phyloP scores from a whole-genome alignment of 208 protist species.

The Trypanosoma platydactyli region DNA sequence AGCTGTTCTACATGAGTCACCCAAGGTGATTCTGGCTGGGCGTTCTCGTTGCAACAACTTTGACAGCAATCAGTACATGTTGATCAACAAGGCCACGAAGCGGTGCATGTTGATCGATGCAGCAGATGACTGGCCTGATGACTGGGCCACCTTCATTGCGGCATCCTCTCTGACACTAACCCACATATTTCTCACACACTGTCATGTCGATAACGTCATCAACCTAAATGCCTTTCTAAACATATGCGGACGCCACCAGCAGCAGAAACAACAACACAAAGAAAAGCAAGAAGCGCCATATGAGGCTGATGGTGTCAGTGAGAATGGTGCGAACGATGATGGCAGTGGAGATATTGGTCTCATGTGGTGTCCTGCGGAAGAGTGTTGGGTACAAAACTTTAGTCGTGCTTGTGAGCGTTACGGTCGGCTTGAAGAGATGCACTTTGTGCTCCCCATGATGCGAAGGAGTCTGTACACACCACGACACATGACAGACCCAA shows the following conservation, averaged over 20 bases:
- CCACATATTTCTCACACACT: slow-evolving; percentile 88
- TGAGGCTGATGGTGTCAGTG: not conserved
- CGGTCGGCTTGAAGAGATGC: slow-evolving; percentile 63
- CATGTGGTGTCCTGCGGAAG: slow-evolving; percentile 80
- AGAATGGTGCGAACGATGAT: slow-evolving; percentile 5
- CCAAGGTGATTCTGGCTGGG: slow-evolving; percentile 71
- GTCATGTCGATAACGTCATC: slow-evolving; percentile 87
- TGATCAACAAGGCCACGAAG: slow-evolving; percentile 68
- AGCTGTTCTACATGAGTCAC: slow-evolving; percentile 79
- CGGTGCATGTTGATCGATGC: slow-evolving; percentile 85
- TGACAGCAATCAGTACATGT: slow-evolving; percentile 81
- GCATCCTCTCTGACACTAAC: slow-evolving; percentile 57
- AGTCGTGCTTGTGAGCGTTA: slow-evolving; percentile 80
- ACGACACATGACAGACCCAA: slow-evolving; percentile 15
- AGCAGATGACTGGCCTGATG: slow-evolving; percentile 89
- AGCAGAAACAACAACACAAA: slow-evolving; percentile 3
- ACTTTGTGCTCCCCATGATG: slow-evolving; percentile 60
- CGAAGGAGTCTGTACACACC: slow-evolving; percentile 60
- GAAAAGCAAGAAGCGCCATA: slow-evolving; percentile 31
- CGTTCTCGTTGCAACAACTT: slow-evolving; percentile 86
- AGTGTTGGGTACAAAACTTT: slow-evolving; percentile 81
- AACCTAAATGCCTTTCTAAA: slow-evolving; percentile 74
- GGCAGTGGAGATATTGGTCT: slow-evolving; percentile 41
- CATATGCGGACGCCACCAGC: slow-evolving; percentile 47
- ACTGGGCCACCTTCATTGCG: slow-evolving; percentile 84